Percentiles rank a stretch among this genome's conserved stretches.
These are phyloP conservation scores for Ceratobasidium sp. DNA, from an alignment of 1,284 basidiomycete genomes.

Conservation along the genomic window DNA sequence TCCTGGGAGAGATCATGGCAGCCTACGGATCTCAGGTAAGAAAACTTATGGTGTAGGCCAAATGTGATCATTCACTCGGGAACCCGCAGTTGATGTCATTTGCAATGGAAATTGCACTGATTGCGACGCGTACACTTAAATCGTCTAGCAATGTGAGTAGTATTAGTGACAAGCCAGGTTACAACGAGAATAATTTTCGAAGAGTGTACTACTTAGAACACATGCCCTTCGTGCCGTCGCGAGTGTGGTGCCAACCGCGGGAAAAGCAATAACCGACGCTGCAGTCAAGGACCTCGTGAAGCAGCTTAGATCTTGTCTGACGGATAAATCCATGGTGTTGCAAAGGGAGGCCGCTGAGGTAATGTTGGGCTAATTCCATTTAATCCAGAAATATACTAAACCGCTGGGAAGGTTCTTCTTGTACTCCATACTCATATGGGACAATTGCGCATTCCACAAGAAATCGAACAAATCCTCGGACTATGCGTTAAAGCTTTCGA, in stretches of 20 bases:
- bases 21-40: constrained; percentile 80
- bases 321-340: constrained; percentile 84
- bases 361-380: constrained; percentile 43
- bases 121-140: constrained; percentile 66
- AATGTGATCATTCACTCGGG: constrained; percentile 26
- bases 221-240: constrained; percentile 79
- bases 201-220: constrained; percentile 81
- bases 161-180: background rate
- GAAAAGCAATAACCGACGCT: constrained; percentile 80
- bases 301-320: constrained; percentile 73
- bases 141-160: constrained; percentile 70
- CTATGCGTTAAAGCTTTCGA: constrained; percentile 81
- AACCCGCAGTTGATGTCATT: constrained; percentile 84
- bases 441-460: constrained; percentile 57
- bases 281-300: constrained; percentile 84
- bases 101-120: constrained; percentile 78
- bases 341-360: constrained; percentile 85
- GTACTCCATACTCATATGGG: constrained; percentile 63
- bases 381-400: background rate
- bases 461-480: constrained; percentile 75
- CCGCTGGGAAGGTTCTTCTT: constrained; percentile 63
- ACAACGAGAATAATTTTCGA: background rate
- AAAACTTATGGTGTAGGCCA: constrained; percentile 1
- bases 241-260: constrained; percentile 77
- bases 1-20: constrained; percentile 86